Base-by-base conservation (phyloP, 2,329 filamentous ascomycete species). In the Whalleya microplaca region DNA sequence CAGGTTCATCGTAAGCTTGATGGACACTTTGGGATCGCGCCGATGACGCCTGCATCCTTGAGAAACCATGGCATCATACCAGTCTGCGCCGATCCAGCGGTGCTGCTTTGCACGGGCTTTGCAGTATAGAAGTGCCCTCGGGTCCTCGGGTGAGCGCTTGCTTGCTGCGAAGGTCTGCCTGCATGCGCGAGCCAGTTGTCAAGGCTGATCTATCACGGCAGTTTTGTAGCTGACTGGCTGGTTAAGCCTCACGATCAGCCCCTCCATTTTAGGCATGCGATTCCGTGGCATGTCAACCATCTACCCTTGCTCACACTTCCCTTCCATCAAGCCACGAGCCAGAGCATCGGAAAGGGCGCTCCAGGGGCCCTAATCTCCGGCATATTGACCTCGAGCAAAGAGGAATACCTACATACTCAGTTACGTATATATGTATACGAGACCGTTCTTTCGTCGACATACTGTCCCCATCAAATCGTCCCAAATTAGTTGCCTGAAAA, bases 221-320 rank as follows among this genome's bases (percentile, higher is more conserved):
- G 48, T 61, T 61, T 59, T 58, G 53, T 62, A 59, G 61, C 62
- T 65, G 56, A 64, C 64, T 69, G 64, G 65, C 53, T 64, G 53
- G 53, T 5, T 53, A 55, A 67, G 62, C 63, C 60, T 67, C 59
- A 58, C 61, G 62, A 69, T 69, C 61, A 64, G 60, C 61, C 65
- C 64, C 56, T 64, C 64, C 61, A 55, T 56, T 54, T 48, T 44
- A 58, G 41, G 51, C 56, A 59, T 46, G 56, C 55, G 32, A 37
- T 8, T 12, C 51, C 48, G 46, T 59, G 41, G 51, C 53, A 59
- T 44, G 56, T 55, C 49, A 58, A 9, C 45, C 45, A 20, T 50
- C 41, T 42, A 40, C 10, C 44, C 46, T 49, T 63, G 50, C 43
- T 54, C 47, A 43, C 41, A 19, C 48, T 55, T 51, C 20, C 23